Evolutionary conservation across 1,139 yeast species (phyloP).

Genomic region (Trichomonascaceae sp.): DNA sequence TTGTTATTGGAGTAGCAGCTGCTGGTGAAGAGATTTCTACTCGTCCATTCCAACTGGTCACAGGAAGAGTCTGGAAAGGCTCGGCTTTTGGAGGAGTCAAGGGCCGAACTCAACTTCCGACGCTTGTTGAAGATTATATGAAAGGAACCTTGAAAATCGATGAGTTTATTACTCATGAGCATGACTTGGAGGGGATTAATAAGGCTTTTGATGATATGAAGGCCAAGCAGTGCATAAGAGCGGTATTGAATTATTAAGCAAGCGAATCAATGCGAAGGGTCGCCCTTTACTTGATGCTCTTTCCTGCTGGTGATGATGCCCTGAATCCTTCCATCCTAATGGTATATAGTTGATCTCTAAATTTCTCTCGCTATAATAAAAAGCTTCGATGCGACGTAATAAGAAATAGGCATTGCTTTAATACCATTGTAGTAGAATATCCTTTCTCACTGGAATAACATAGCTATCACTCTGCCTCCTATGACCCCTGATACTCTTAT

Average conservation of each 20-base stretch:
- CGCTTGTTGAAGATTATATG: conserved; percentile 78
- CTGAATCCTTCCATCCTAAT: too few species aligned
- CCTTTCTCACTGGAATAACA: too few species aligned
- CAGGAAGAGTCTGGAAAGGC: conserved; percentile 98
- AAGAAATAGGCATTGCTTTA: too few species aligned
- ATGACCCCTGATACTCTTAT: too few species aligned
- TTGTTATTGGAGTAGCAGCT: conserved; percentile 96
- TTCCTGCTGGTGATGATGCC: too few species aligned
- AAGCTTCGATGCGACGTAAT: too few species aligned
- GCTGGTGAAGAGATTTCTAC: conserved; percentile 96
- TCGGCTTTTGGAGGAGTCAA: conserved; percentile 98
- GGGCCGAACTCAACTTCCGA: conserved; percentile 94
- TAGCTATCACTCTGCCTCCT: too few species aligned
- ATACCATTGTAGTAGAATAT: too few species aligned
- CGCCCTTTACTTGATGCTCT: too few species aligned
- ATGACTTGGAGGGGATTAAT: conserved; percentile 70
- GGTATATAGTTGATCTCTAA: neutral
- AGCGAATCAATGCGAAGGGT: too few species aligned
- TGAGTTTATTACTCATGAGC: conserved; percentile 91
- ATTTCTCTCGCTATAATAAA: neutral
- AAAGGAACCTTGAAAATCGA: conserved; percentile 83
- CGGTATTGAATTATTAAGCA: conserved; percentile 48
- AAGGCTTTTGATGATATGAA: conserved; percentile 93
- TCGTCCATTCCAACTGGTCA: conserved; percentile 97
- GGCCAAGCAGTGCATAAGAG: conserved; percentile 87